These are phyloP conservation scores for Rhodotorula sp. DNA, from an alignment of 1,284 basidiomycete genomes.

Conservation along the genomic window DNA sequence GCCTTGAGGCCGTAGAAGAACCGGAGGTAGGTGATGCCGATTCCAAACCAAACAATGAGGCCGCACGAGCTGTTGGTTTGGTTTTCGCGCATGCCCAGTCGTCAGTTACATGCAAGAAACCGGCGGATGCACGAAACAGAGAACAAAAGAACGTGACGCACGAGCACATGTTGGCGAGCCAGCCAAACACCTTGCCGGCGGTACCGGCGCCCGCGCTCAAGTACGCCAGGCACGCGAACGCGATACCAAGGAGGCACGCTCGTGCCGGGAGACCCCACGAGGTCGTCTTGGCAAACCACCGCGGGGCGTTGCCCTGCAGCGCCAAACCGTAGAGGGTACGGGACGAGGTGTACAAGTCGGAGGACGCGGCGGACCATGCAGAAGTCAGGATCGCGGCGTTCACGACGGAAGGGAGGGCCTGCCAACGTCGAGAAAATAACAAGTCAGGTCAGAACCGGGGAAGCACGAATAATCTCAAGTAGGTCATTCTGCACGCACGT, in stretches of 20 bases:
- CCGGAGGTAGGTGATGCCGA: constrained; percentile 34
- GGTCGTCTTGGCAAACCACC: constrained; percentile 61
- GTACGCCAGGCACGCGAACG: constrained; percentile 58
- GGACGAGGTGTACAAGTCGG: constrained; percentile 57
- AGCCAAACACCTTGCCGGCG: constrained; percentile 39
- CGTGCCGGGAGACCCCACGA: constrained; percentile 66
- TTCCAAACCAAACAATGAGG: constrained; percentile 33
- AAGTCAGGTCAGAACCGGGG: background rate
- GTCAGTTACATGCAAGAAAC: background rate
- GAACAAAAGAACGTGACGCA: background rate
- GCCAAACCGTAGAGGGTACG: constrained; percentile 57
- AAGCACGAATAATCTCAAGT: background rate
- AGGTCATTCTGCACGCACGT: background rate
- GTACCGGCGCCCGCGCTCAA: constrained; percentile 43
- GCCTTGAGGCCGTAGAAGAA: constrained; percentile 54
- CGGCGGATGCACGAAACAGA: no score
- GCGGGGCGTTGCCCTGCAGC: constrained; percentile 65
- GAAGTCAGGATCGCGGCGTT: constrained; percentile 54
- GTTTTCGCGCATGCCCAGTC: background rate
- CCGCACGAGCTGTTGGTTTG: background rate
- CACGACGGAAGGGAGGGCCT: constrained; percentile 44
- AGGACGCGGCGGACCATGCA: constrained; percentile 58
- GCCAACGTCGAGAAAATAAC: background rate
- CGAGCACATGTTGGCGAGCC: constrained; percentile 47
- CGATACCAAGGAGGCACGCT: constrained; percentile 56